A percentile compares a stretch with the other conserved stretches of the same genome.
Evolutionary conservation across 202 grass and related monocot species (phyloP).

Genomic region (Carex arenaria): DNA sequence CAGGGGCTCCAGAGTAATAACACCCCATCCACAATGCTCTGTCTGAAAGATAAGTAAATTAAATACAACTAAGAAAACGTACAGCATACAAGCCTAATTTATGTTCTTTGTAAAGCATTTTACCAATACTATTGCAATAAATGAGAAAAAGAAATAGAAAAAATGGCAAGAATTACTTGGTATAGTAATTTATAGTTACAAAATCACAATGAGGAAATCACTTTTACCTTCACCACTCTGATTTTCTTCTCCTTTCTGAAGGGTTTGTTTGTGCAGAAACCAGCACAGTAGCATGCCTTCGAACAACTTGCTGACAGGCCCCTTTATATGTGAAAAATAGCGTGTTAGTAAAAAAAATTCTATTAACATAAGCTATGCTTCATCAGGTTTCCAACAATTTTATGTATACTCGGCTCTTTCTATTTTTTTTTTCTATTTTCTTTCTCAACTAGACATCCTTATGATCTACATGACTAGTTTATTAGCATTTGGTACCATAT

Average conservation of each 20-base stretch:
- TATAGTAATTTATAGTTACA: background rate
- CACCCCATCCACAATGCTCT: constrained; percentile 92
- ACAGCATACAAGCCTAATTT: constrained; percentile 1
- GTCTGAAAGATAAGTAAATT: constrained; percentile 45
- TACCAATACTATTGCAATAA: background rate
- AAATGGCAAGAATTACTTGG: background rate
- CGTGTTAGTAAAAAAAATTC: background rate
- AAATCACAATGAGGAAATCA: constrained; percentile 9
- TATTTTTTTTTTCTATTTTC: background rate
- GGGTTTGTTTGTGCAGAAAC: constrained; percentile 78
- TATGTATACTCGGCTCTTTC: background rate
- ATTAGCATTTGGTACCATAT: background rate
- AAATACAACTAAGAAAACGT: constrained; percentile 8
- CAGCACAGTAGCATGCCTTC: constrained; percentile 83
- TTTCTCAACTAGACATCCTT: background rate
- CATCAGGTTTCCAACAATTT: background rate
- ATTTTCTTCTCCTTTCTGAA: constrained; percentile 98
- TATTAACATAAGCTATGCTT: background rate
- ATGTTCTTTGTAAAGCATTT: background rate
- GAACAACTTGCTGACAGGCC: constrained; percentile 91
- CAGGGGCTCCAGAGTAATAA: constrained; percentile 63
- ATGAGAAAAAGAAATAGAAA: background rate
- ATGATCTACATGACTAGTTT: background rate
- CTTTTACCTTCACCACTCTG: constrained; percentile 87
- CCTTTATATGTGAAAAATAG: constrained; percentile 27